phyloP scores from a whole-genome alignment of 2,329 filamentous ascomycete species.

The Ophiostoma australiae region DNA sequence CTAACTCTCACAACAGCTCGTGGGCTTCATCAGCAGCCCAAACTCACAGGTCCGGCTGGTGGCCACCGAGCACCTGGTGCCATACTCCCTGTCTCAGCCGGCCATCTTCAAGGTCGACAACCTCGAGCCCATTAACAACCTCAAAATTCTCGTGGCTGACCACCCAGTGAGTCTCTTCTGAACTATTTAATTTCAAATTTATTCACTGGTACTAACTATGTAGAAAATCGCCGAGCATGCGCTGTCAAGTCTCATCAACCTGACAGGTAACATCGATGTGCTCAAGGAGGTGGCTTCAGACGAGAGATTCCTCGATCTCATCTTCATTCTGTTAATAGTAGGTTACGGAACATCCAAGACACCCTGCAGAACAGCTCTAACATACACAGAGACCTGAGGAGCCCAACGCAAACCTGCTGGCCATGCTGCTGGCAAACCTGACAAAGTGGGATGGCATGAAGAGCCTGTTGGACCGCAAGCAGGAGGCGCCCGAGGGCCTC shows the following conservation, averaged over 20 bases:
- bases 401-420: slow-evolving; percentile 73
- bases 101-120: slow-evolving; percentile 78
- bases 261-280: slow-evolving; percentile 71
- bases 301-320: slow-evolving; percentile 69
- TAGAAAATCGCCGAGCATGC: slow-evolving; percentile 91
- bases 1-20: slow-evolving; percentile 53
- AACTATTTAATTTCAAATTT: background rate
- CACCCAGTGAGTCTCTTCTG: slow-evolving; percentile 57
- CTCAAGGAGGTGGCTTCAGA: slow-evolving; percentile 69
- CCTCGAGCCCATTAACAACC: slow-evolving; percentile 72
- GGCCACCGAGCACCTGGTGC: slow-evolving; percentile 79
- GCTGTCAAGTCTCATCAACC: slow-evolving; percentile 82
- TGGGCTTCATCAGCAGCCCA: slow-evolving; percentile 87
- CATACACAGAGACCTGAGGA: slow-evolving; percentile 55
- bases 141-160: slow-evolving; percentile 82
- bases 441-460: slow-evolving; percentile 73
- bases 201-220: background rate
- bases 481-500: slow-evolving; percentile 63
- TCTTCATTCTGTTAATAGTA: slow-evolving; percentile 71
- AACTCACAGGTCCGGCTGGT: slow-evolving; percentile 86
- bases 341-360: slow-evolving; percentile 30
- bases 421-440: slow-evolving; percentile 91
- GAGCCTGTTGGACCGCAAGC: slow-evolving; percentile 62
- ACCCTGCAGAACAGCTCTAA: background rate
- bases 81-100: slow-evolving; percentile 69